Conservation (phyloP, 345 rosid genomes). For the Lepidium aucheri region DNA sequence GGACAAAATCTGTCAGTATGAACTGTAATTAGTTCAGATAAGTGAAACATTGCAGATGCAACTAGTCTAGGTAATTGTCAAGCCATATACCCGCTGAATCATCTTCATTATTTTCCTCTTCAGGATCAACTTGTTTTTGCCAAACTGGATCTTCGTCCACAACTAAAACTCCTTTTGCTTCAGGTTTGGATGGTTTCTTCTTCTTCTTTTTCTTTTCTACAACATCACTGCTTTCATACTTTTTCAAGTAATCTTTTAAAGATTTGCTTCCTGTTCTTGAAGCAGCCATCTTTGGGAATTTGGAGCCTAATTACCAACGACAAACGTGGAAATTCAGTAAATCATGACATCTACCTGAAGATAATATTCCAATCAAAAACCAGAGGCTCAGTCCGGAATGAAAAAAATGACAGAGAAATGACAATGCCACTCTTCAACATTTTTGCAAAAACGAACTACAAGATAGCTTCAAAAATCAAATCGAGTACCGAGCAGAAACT, state of each 20-base stretch:
- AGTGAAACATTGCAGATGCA: neutral
- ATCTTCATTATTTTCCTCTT: slow-evolving; percentile 48
- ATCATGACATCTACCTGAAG: neutral
- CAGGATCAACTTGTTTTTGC: slow-evolving; percentile 63
- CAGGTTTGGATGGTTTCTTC: slow-evolving; percentile 44
- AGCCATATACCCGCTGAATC: slow-evolving; percentile 58
- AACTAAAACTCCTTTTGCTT: slow-evolving; percentile 46
- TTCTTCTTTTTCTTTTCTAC: slow-evolving; percentile 57
- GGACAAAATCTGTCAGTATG: neutral
- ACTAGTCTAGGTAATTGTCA: neutral
- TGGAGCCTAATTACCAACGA: neutral
- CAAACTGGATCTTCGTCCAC: slow-evolving; percentile 92
- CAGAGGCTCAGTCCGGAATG: neutral
- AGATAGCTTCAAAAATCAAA: neutral
- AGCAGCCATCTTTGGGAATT: slow-evolving; percentile 29
- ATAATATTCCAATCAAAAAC: neutral
- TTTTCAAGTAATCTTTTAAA: slow-evolving; percentile 68
- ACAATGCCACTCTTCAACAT: neutral
- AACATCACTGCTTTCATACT: slow-evolving; percentile 47
- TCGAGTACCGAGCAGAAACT: neutral
- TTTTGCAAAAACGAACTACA: neutral
- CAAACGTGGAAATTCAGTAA: neutral
- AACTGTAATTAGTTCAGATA: neutral
- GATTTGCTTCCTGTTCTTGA: slow-evolving; percentile 33
- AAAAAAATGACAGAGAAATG: neutral